Percentiles rank a stretch among this genome's conserved stretches.
These are phyloP conservation scores for Cryptococcus sp. DNA, from an alignment of 1,284 basidiomycete genomes.

Conservation along the genomic window DNA sequence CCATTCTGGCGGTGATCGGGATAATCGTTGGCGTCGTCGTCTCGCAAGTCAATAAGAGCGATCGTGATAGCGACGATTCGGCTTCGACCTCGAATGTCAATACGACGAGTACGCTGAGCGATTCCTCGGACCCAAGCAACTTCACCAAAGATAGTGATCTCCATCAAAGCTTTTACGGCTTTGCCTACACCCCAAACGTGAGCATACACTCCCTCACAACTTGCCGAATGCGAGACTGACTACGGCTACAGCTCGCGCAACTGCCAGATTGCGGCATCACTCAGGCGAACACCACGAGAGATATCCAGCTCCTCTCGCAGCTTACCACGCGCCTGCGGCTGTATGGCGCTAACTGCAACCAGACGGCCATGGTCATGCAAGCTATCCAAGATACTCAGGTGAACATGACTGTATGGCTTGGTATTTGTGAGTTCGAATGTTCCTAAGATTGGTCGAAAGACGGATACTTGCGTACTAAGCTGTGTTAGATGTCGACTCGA, in stretches of 20 bases:
- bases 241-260: constrained; percentile 11
- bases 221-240: neutral
- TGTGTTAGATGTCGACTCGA: constrained; percentile 59
- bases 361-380: constrained; percentile 62
- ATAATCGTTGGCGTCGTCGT: constrained; percentile 40
- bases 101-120: constrained; percentile 11
- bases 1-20: constrained; percentile 30
- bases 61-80: constrained; percentile 2
- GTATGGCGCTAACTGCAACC: constrained; percentile 58
- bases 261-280: constrained; percentile 53
- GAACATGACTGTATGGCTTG: constrained; percentile 81
- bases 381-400: constrained; percentile 87
- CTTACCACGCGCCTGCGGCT: constrained; percentile 48
- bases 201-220: constrained; percentile 44
- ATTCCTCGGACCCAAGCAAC: constrained; percentile 60
- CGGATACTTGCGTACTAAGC: constrained; percentile 9
- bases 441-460: neutral
- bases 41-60: constrained; percentile 29
- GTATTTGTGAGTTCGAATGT: constrained; percentile 60
- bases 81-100: constrained; percentile 11
- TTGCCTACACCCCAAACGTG: constrained; percentile 69
- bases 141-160: constrained; percentile 66
- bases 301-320: constrained; percentile 53
- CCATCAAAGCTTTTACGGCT: constrained; percentile 66
- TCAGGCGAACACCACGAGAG: constrained; percentile 54